A percentile compares a stretch with the other conserved stretches of the same genome.
Conservation (phyloP, 495 filamentous ascomycete species). For the Cercophora sp. region DNA sequence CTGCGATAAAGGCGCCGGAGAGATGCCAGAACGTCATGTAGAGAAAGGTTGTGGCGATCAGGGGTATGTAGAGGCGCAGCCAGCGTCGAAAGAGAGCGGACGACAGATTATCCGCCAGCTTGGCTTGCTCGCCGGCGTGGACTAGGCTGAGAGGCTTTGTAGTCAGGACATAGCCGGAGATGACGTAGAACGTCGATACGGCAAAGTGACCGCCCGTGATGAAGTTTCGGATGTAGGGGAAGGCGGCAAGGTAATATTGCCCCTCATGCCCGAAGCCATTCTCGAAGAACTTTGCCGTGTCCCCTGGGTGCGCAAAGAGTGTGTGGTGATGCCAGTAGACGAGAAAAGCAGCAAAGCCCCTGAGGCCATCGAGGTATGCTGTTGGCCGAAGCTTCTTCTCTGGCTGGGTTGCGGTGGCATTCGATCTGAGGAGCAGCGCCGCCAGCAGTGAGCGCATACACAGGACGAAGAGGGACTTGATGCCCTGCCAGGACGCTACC, state of each 20-base stretch:
- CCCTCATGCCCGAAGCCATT: conserved; percentile 30
- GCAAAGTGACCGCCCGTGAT: conserved; percentile 48
- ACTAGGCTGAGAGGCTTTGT: conserved; percentile 47
- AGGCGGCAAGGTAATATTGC: conserved; percentile 38
- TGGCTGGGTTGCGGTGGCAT: conserved; percentile 1
- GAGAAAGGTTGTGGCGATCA: conserved; percentile 45
- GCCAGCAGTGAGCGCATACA: conserved; percentile 9
- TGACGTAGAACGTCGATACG: conserved; percentile 50
- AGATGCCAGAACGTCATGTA: conserved; percentile 49
- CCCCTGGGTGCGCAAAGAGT: conserved; percentile 31
- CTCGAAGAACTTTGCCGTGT: conserved; percentile 29
- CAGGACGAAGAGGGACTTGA: not conserved
- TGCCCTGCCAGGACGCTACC: conserved; percentile 9
- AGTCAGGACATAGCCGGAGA: conserved; percentile 51
- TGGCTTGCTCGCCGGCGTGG: conserved; percentile 41
- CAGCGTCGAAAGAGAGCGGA: conserved; percentile 35
- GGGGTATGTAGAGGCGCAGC: conserved; percentile 30
- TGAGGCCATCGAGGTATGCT: conserved; percentile 45
- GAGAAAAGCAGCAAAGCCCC: conserved; percentile 45
- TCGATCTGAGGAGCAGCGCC: not conserved
- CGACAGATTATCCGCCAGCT: conserved; percentile 27
- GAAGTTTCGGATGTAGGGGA: conserved; percentile 35
- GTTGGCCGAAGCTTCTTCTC: conserved; percentile 33
- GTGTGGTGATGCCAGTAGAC: conserved; percentile 47
- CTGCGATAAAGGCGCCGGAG: conserved; percentile 38